Conservation (phyloP, 768 basidiomycete genomes). For the Agaricus sinodeliciosus region DNA sequence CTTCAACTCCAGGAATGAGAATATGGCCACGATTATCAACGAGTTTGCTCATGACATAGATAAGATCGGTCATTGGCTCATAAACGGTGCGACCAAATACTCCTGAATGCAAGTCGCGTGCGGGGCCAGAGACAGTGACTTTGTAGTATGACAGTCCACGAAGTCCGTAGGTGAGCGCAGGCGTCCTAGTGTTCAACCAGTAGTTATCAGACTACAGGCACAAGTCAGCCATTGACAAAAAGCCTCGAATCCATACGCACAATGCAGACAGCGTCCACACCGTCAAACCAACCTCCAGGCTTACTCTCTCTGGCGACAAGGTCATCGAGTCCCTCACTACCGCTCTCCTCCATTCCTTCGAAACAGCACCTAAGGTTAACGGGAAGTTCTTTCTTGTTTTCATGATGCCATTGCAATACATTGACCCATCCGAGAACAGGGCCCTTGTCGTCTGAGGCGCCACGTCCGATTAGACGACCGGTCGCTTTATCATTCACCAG, state of each 20-base stretch:
- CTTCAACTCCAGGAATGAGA: conserved; percentile 82
- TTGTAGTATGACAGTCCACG: conserved; percentile 87
- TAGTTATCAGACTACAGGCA: conserved; percentile 80
- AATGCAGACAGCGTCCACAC: conserved; percentile 91
- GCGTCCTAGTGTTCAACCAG: conserved; percentile 83
- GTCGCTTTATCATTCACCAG: conserved; percentile 42
- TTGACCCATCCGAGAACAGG: conserved; percentile 88
- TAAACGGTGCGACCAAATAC: conserved; percentile 77
- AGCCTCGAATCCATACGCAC: conserved; percentile 32
- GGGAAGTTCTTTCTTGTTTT: conserved; percentile 63
- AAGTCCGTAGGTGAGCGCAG: conserved; percentile 80
- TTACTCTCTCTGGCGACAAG: conserved; percentile 72
- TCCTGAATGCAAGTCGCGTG: conserved; percentile 86
- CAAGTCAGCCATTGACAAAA: neutral
- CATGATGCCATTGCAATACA: conserved; percentile 76
- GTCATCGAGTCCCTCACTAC: conserved; percentile 86
- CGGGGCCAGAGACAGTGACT: conserved; percentile 76
- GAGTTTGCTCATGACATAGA: conserved; percentile 78
- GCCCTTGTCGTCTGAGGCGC: conserved; percentile 88
- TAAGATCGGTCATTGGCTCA: conserved; percentile 92
- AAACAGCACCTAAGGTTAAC: conserved; percentile 91
- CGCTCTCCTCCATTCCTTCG: conserved; percentile 97
- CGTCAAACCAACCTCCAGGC: conserved; percentile 75
- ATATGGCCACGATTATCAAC: conserved; percentile 77
- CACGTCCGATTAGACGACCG: conserved; percentile 74